Base-by-base conservation (phyloP, 2,329 filamentous ascomycete genomes). In the Diaporthe sp. region DNA sequence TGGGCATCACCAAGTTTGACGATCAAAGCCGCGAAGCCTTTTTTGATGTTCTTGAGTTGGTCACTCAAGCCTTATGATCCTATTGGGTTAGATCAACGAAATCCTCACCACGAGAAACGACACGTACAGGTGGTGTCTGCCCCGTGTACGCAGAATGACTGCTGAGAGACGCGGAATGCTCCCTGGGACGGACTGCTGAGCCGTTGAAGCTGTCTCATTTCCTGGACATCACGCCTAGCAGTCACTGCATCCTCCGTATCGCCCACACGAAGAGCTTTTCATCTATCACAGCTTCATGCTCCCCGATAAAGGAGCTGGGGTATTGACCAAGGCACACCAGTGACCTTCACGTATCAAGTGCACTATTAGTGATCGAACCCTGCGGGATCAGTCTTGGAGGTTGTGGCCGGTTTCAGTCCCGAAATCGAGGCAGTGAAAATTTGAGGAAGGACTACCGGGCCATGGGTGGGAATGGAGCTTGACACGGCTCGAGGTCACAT, bases 41-140 rank as follows among this genome's bases (percentile, higher is more conserved):
- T 80, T 92, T 93, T 80, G 92, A 93, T 79, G 82, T 94, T 8
- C 82, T 94, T 57, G 92, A 94, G 78, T 83, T 94, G 58, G 87
- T 91, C 17, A 87, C 91, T 76, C 88, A 90, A 78, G 88, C 92
- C 13, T 79, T 92, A 8, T 91, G 79, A 84, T 57, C 10, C 15
- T 28, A 9, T 13, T 3, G 6, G 39, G 37, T 19, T n/a, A 25
- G 1, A 13, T 8, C 19, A 13, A 17, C 2, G 12, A 19, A 37
- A 4, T 12, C 0, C 7, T 28, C n/a, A 15, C 25, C 28, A 3
- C 17, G 13, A 19, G 5, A 49, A 2, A 17, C 12, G 13, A 13
- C 22, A 28, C 3, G 1, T n/a, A 2, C 15, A 12, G 12, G 55
- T 19, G 15, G 39, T 28, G 49, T 17, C 9, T 10, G 65, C 19